Percentiles rank a stretch among this genome's conserved stretches.
phyloP scores from a whole-genome alignment of 2,329 filamentous ascomycete species.

The Pseudogymnoascus sp. region DNA sequence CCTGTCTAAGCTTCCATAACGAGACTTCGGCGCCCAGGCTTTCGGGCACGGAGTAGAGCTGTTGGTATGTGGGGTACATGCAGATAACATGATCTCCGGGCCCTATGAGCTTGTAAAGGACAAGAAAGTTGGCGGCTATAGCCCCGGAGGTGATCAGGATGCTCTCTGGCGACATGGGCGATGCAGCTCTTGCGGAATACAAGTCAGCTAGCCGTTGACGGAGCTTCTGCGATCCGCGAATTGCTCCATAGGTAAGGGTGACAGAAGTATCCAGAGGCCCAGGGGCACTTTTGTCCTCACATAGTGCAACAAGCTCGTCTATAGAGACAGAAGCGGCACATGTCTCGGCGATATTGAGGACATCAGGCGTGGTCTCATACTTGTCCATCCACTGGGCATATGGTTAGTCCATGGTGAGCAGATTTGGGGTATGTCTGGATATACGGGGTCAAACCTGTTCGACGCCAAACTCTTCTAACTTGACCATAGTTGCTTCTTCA shows the following conservation, averaged over 20 bases:
- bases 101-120: conserved; percentile 63
- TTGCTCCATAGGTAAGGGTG: conserved; percentile 65
- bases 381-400: conserved; percentile 52
- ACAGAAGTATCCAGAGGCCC: conserved; percentile 43
- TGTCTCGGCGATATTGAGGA: conserved; percentile 70
- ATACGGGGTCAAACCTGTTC: conserved; percentile 3
- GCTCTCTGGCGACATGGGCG: conserved; percentile 47
- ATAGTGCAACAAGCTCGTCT: conserved; percentile 54
- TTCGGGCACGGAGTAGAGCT: conserved; percentile 67
- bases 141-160: conserved; percentile 73
- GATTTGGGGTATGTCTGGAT: not conserved
- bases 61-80: conserved; percentile 81
- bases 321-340: conserved; percentile 69
- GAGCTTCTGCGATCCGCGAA: conserved; percentile 57
- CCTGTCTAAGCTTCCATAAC: conserved; percentile 61
- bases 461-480: conserved; percentile 32
- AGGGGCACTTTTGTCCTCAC: conserved; percentile 40
- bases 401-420: conserved; percentile 9
- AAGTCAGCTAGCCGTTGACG: conserved; percentile 56
- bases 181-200: conserved; percentile 48
- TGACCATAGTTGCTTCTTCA: conserved; percentile 28
- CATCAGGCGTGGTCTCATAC: conserved; percentile 47
- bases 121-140: conserved; percentile 77
- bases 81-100: conserved; percentile 78
- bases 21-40: conserved; percentile 70